These are phyloP conservation scores for Cucurbita ficifolia DNA, from an alignment of 306 rosid species.

Conservation along the genomic window DNA sequence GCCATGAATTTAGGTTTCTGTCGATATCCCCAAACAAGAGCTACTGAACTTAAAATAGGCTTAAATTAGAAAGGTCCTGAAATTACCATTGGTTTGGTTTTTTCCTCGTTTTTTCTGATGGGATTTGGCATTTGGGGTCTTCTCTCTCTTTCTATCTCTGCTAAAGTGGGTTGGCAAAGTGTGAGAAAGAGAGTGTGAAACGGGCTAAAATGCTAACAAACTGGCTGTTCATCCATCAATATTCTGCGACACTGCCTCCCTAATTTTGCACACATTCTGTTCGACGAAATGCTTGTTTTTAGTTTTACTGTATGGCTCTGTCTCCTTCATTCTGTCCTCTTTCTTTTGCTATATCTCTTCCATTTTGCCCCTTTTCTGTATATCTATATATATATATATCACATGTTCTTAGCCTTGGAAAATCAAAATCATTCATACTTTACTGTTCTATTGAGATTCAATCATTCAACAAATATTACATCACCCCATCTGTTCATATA, in stretches of 20 bases:
- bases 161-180: constrained; percentile 60
- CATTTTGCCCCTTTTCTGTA: background rate
- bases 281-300: background rate
- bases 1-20: background rate
- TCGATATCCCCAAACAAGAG: background rate
- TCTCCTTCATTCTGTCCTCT: constrained; percentile 5
- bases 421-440: background rate
- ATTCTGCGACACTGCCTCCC: constrained; percentile 19
- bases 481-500: background rate
- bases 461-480: background rate
- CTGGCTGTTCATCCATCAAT: constrained; percentile 15
- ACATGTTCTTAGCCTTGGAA: constrained; percentile 7
- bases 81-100: background rate
- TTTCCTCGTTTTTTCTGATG: background rate
- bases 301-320: background rate
- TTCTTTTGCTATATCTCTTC: constrained; percentile 15
- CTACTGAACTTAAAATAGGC: background rate
- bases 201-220: constrained; percentile 36
- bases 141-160: background rate
- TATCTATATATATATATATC: background rate
- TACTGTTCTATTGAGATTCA: constrained; percentile 42
- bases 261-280: constrained; percentile 25
- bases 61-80: background rate
- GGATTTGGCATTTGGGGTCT: background rate
- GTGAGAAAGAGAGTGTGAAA: constrained; percentile 87